These are phyloP conservation scores for Gossypium rotundifolium DNA, from an alignment of 345 rosid genomes.

Conservation along the genomic window DNA sequence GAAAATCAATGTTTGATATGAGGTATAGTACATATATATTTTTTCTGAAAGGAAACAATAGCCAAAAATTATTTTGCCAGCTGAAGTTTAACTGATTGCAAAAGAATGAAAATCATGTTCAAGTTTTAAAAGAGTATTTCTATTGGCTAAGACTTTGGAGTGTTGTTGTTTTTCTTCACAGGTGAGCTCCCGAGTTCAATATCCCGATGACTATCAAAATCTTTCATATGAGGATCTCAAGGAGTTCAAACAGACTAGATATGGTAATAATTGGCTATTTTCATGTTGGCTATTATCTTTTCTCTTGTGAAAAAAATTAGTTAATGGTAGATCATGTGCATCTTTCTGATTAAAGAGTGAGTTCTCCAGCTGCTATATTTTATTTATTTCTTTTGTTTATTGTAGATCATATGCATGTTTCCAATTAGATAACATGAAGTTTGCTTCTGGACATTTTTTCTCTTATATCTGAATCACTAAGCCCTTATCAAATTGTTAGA, in stretches of 20 bases:
- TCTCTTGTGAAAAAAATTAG: not conserved
- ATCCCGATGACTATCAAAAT: conserved; percentile 79
- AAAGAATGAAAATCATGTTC: not conserved
- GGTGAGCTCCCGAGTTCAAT: conserved; percentile 95
- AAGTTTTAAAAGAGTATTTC: not conserved
- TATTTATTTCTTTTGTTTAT: not conserved
- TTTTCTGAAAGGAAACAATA: not conserved
- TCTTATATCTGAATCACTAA: not conserved
- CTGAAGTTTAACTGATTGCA: not conserved
- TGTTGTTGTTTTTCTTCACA: conserved; percentile 27
- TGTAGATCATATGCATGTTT: not conserved
- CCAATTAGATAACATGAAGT: not conserved
- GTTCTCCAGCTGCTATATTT: not conserved
- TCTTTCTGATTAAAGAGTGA: not conserved
- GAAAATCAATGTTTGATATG: not conserved
- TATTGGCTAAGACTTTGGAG: conserved; percentile 5
- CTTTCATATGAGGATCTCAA: conserved; percentile 92
- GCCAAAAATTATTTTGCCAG: not conserved
- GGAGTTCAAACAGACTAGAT: conserved; percentile 96
- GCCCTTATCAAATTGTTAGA: not conserved
- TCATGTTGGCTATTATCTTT: not conserved
- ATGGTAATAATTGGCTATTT: conserved; percentile 49
- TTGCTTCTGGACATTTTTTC: not conserved
- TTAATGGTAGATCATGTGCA: not conserved
- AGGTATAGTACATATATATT: not conserved